Base-by-base conservation (phyloP, 495 filamentous ascomycete genomes). In the Trichocladium uniseriatum region DNA sequence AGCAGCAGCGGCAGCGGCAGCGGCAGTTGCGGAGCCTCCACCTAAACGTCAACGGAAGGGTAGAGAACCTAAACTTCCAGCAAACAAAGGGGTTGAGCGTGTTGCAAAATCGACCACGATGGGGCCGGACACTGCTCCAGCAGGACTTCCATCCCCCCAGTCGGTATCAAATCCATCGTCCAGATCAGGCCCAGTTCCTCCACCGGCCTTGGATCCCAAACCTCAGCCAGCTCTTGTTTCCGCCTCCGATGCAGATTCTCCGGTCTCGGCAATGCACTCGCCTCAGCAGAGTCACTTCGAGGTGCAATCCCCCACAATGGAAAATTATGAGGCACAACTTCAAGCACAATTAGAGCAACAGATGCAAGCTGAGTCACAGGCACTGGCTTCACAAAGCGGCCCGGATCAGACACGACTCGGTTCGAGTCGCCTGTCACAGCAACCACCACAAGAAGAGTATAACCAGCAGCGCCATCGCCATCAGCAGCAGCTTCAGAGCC, bases 251-350 rank as follows among this genome's bases (percentile, higher is more conserved):
- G 24, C 45, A 10, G 62, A 56, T 11, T 9, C 55, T 5, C 20
- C 53, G 4, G 45, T 56, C 11, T 15, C 53, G n/a, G 49, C 61
- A n/a, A 15, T 53, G 8, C 54, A 53, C 6, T 56, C 61, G 16
- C 51, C 63, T 5, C 49, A 54, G 1, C 56, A 60, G 19, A 38
- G 32, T 28, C 59, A 60, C 14, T 62, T 60, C 27, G 63, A 56
- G 24, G 56, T 56, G 5, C 63, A 64, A 21, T 66, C 63, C 22
- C 61, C 63, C 4, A 59, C 56, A 18, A 54, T 62, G 51, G 61
- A 64, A n/a, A 58, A 55, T 44, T 62, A 60, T 24, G 59, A 62
- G 14, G 59, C 61, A 15, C 63, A 66, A 35, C 51, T 64, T 22
- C 58, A 66, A 46, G 63, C 59, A 6, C 63, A 64, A 36, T 35